Evolutionary conservation across 306 rosid genomes (phyloP).

Genomic region (Cucurbita maxima): DNA sequence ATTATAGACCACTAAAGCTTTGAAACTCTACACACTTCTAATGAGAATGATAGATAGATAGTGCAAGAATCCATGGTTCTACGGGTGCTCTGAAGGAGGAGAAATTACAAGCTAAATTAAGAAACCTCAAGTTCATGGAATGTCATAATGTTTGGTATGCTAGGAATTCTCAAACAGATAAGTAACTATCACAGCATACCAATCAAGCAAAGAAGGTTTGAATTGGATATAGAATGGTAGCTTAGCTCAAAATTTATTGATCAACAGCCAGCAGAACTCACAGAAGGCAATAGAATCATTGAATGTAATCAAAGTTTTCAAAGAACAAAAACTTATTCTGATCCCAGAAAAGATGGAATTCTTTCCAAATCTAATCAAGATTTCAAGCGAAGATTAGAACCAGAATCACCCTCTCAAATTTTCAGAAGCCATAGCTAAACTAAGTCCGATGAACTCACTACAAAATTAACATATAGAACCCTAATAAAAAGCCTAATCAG

Average conservation of each 20-base stretch:
- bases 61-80: not conserved
- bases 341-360: not conserved
- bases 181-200: not conserved
- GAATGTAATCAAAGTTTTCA: not conserved
- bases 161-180: not conserved
- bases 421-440: not conserved
- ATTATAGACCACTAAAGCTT: not conserved
- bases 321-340: not conserved
- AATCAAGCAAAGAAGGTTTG: not conserved
- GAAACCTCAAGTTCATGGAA: not conserved
- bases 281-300: not conserved
- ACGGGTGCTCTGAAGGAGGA: not conserved
- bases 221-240: not conserved
- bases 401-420: not conserved
- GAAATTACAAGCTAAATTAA: not conserved
- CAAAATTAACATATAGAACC: not conserved
- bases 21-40: not conserved
- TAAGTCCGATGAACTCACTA: not conserved
- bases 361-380: not conserved
- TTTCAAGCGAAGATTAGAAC: not conserved
- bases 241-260: not conserved
- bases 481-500: constrained; percentile 1
- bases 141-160: not conserved
- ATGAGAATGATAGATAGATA: not conserved
- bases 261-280: not conserved